Conservation (phyloP, 495 filamentous ascomycete species). For the Sporormia fimetaria region DNA sequence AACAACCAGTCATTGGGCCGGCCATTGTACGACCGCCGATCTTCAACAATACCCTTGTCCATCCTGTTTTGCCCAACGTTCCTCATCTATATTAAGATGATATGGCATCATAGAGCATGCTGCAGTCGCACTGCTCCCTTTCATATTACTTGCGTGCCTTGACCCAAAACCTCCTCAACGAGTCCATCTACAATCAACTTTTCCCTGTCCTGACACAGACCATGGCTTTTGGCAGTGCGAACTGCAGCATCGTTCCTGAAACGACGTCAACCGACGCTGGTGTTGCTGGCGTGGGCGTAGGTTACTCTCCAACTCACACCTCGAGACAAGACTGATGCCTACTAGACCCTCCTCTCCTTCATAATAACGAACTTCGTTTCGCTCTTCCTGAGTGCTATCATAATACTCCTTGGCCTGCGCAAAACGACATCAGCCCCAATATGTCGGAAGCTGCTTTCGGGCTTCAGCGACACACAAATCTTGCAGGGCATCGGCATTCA, state of each 20-base stretch:
- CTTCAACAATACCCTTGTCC: too few species aligned
- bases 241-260: conserved; percentile 39
- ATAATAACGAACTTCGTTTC: conserved; percentile 45
- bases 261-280: conserved; percentile 41
- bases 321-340: neutral
- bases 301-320: conserved; percentile 13
- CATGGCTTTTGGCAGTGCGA: conserved; percentile 27
- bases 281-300: conserved; percentile 47
- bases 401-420: conserved; percentile 39
- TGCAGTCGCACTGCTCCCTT: too few species aligned
- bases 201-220: too few species aligned
- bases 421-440: conserved; percentile 33
- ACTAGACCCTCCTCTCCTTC: conserved; percentile 47
- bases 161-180: too few species aligned
- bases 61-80: too few species aligned
- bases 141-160: too few species aligned
- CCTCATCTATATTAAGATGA: too few species aligned
- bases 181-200: too few species aligned
- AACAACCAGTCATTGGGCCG: too few species aligned
- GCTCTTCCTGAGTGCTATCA: conserved; percentile 37
- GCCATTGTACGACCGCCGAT: too few species aligned
- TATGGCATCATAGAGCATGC: too few species aligned
- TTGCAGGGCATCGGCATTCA: conserved; percentile 50
- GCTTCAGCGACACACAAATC: conserved; percentile 51
- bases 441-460: conserved; percentile 45